phyloP scores from a whole-genome alignment of 306 rosid species.

The Arachis hypogaea region DNA sequence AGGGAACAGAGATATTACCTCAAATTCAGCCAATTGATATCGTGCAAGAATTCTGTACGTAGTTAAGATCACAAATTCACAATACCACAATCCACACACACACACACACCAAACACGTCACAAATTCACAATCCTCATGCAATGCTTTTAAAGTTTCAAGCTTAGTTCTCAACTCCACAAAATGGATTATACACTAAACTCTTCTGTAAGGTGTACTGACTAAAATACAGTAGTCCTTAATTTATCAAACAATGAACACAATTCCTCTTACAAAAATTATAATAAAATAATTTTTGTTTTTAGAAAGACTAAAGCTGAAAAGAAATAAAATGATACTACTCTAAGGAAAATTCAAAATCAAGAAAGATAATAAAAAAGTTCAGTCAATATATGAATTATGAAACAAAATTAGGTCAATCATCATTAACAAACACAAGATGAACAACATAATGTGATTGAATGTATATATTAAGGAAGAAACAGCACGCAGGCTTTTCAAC shows the following conservation, averaged over 20 bases:
- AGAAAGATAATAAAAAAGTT: conserved; percentile 5
- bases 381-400: not conserved
- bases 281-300: not conserved
- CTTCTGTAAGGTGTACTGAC: conserved; percentile 15
- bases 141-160: not conserved
- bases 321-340: not conserved
- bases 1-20: conserved; percentile 54
- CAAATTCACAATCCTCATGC: no score
- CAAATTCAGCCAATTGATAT: conserved; percentile 88
- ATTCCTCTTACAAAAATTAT: not conserved
- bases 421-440: conserved; percentile 1
- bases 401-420: conserved; percentile 26
- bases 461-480: conserved; percentile 1
- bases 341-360: conserved; percentile 5
- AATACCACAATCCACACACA: no score
- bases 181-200: conserved; percentile 22
- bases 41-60: conserved; percentile 78
- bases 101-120: no score
- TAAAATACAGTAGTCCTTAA: not conserved
- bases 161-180: conserved; percentile 15
- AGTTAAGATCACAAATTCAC: conserved; percentile 61
- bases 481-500: conserved; percentile 13
- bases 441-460: conserved; percentile 16
- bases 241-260: not conserved
- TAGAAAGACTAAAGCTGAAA: not conserved